Conservation (phyloP, 306 rosid species). For the Quercus cerris region DNA sequence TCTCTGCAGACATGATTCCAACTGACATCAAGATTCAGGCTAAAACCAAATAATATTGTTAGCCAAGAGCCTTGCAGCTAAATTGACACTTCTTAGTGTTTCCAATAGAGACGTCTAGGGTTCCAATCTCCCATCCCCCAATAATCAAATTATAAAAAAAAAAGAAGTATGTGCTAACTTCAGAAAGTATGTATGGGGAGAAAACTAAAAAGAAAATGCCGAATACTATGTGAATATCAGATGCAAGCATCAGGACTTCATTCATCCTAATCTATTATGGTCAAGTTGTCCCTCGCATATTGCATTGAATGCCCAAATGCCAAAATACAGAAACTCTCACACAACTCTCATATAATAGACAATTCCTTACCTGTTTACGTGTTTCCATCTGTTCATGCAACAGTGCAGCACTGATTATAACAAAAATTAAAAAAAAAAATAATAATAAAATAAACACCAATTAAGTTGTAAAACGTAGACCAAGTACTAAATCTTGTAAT, state of each 20-base stretch:
- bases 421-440: conserved; percentile 15
- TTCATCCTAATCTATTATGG: not conserved
- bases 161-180: not conserved
- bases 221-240: not conserved
- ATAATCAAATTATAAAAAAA: too few relatives aligned
- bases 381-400: conserved; percentile 85
- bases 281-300: not conserved
- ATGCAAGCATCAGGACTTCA: not conserved
- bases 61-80: too few relatives aligned
- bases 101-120: too few relatives aligned
- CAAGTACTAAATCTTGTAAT: not conserved
- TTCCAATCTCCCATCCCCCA: too few relatives aligned
- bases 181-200: conserved; percentile 4
- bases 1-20: conserved; percentile 48
- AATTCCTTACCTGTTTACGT: conserved; percentile 66
- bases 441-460: conserved; percentile 3
- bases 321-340: not conserved
- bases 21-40: conserved; percentile 10
- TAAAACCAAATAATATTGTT: not conserved
- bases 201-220: conserved; percentile 9
- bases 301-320: not conserved
- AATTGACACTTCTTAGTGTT: too few relatives aligned
- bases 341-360: conserved; percentile 25
- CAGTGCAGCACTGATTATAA: conserved; percentile 61
- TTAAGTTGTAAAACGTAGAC: conserved; percentile 7